Evolutionary conservation across 1,284 basidiomycete species (phyloP).

Genomic region (Vanrija pseudolonga): DNA sequence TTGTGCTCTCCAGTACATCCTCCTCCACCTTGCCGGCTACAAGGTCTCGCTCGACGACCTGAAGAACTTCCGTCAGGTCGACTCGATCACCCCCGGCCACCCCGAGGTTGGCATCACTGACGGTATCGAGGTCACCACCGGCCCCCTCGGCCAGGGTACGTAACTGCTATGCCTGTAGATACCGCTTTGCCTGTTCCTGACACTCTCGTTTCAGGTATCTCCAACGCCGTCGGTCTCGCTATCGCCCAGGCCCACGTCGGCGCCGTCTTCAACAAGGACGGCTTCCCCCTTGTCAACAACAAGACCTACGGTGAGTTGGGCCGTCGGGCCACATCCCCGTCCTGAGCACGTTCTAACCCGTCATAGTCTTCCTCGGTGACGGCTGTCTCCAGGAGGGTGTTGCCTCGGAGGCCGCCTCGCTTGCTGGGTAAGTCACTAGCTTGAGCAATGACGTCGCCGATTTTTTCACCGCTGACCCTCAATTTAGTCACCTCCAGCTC

Average conservation of each 20-base stretch:
- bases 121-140: constrained; percentile 93
- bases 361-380: constrained; percentile 79
- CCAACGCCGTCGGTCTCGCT: constrained; percentile 87
- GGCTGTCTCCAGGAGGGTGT: constrained; percentile 97
- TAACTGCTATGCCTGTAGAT: neutral
- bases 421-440: constrained; percentile 59
- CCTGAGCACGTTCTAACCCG: constrained; percentile 8
- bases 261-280: constrained; percentile 83
- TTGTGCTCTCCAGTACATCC: constrained; percentile 60
- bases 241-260: constrained; percentile 87
- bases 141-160: constrained; percentile 84
- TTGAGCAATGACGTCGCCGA: neutral
- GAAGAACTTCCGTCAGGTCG: constrained; percentile 61
- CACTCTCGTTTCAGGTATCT: constrained; percentile 54
- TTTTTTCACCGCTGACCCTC: too few species aligned
- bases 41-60: constrained; percentile 54
- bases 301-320: constrained; percentile 69
- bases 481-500: constrained; percentile 71
- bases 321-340: neutral
- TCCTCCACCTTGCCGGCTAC: constrained; percentile 51
- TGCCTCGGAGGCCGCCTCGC: constrained; percentile 80
- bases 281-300: constrained; percentile 81
- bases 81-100: constrained; percentile 86
- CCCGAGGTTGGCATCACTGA: constrained; percentile 85
- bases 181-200: neutral